These are phyloP conservation scores for Brasilioporus rufonigricans DNA, from an alignment of 768 basidiomycete genomes.

Conservation along the genomic window DNA sequence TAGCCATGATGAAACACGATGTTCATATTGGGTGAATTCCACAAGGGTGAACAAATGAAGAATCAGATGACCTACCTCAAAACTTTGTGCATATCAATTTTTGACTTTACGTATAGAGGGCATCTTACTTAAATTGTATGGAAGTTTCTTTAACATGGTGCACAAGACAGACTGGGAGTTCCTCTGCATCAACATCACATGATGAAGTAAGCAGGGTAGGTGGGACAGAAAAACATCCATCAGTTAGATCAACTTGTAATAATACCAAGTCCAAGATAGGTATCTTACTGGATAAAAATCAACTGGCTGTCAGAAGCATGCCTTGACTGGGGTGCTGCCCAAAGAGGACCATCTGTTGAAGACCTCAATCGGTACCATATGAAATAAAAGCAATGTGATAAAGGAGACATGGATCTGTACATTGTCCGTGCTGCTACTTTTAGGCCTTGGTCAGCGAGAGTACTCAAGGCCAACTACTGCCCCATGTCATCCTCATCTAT, in stretches of 20 bases:
- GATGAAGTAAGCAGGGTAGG: background rate
- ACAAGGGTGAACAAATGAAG: no score
- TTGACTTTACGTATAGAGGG: conserved; percentile 91
- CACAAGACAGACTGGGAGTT: conserved; percentile 92
- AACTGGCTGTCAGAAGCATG: conserved; percentile 87
- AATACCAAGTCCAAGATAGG: background rate
- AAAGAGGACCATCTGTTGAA: conserved; percentile 98
- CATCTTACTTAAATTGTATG: conserved; percentile 89
- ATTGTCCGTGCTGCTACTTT: no score
- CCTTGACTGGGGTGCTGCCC: conserved; percentile 96
- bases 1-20: background rate
- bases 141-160: conserved; percentile 96
- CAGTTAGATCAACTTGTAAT: background rate
- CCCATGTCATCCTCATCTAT: no score
- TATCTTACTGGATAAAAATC: conserved; percentile 73
- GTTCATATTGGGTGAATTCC: no score
- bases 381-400: no score
- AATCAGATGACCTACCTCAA: conserved; percentile 79
- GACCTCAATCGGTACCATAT: no score
- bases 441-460: no score
- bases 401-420: no score
- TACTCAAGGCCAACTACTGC: no score
- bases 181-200: conserved; percentile 49
- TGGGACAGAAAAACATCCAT: background rate
- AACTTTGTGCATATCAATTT: conserved; percentile 98